Conservation (phyloP, 257 asterid genomes). For the Prunella vulgaris region DNA sequence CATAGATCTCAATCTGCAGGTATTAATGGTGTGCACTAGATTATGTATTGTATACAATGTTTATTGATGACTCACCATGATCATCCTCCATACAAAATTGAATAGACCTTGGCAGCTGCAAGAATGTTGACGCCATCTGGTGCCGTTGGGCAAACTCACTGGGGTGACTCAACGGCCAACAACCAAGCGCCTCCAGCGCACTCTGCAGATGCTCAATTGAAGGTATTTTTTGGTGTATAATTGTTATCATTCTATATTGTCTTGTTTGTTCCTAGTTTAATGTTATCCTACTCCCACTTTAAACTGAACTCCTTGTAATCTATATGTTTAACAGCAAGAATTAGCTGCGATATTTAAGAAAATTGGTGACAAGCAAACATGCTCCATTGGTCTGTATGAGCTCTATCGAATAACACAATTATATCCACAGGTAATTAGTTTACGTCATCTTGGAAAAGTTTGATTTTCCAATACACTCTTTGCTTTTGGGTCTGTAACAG, state of each 20-base stretch:
- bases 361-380: conserved; percentile 98
- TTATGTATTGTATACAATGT: not conserved
- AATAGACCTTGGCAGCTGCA: conserved; percentile 98
- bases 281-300: not conserved
- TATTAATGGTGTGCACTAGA: conserved; percentile 22
- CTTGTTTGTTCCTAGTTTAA: not conserved
- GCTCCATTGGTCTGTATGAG: conserved; percentile 95
- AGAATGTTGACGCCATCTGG: conserved; percentile 98
- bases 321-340: conserved; percentile 78
- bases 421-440: conserved; percentile 70
- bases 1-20: conserved; percentile 99
- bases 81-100: conserved; percentile 17
- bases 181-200: conserved; percentile 79
- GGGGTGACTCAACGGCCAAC: conserved; percentile 84
- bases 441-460: not conserved
- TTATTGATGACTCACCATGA: not conserved
- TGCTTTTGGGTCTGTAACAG: not conserved
- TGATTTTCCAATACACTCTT: not conserved
- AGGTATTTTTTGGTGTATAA: conserved; percentile 41
- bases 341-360: conserved; percentile 96
- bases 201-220: conserved; percentile 87
- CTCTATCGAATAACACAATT: conserved; percentile 92
- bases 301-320: conserved; percentile 1
- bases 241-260: not conserved
- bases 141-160: conserved; percentile 90